Percentiles rank a stretch among this genome's conserved stretches.
These are phyloP conservation scores for Hymenochaete sp. DNA, from an alignment of 1,284 basidiomycete species.

Conservation along the genomic window DNA sequence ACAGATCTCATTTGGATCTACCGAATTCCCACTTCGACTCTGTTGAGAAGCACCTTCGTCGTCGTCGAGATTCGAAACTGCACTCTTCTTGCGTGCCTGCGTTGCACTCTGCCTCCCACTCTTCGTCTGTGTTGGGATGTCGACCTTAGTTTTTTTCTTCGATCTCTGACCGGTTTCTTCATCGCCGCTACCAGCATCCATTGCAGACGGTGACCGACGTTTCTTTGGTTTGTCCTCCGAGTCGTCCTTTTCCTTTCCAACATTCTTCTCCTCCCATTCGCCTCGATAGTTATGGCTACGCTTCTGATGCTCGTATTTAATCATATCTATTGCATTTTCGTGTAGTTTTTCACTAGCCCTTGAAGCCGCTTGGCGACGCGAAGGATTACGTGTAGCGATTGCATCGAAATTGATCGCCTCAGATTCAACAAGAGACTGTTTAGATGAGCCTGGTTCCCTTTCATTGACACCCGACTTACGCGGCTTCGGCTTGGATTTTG, in stretches of 20 bases:
- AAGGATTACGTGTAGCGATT: slow-evolving; percentile 22
- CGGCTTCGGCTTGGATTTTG: no score
- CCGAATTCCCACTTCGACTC: not conserved
- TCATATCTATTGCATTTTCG: slow-evolving; percentile 67
- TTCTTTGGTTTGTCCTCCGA: slow-evolving; percentile 10
- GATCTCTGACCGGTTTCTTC: slow-evolving; percentile 22
- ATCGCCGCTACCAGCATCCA: slow-evolving; percentile 15
- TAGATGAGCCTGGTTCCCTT: no score
- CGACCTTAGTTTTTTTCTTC: slow-evolving; percentile 20
- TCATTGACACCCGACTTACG: no score
- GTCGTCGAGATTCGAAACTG: slow-evolving; percentile 19
- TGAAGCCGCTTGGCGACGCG: slow-evolving; percentile 53
- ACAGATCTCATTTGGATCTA: slow-evolving; percentile 5
- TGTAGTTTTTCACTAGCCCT: slow-evolving; percentile 54
- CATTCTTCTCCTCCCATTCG: slow-evolving; percentile 22
- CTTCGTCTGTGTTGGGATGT: slow-evolving; percentile 11
- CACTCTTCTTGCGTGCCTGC: slow-evolving; percentile 7
- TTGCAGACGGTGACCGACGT: no score
- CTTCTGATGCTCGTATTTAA: slow-evolving; percentile 59
- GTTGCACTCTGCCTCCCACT: slow-evolving; percentile 16
- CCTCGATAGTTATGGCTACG: slow-evolving; percentile 32
- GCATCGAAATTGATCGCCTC: slow-evolving; percentile 3
- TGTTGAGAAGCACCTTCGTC: slow-evolving; percentile 17
- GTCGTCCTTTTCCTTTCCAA: slow-evolving; percentile 20
- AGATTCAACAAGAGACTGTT: no score